These are phyloP conservation scores for Debaryomyces coudertii DNA, from an alignment of 1,139 yeast species.

Conservation along the genomic window DNA sequence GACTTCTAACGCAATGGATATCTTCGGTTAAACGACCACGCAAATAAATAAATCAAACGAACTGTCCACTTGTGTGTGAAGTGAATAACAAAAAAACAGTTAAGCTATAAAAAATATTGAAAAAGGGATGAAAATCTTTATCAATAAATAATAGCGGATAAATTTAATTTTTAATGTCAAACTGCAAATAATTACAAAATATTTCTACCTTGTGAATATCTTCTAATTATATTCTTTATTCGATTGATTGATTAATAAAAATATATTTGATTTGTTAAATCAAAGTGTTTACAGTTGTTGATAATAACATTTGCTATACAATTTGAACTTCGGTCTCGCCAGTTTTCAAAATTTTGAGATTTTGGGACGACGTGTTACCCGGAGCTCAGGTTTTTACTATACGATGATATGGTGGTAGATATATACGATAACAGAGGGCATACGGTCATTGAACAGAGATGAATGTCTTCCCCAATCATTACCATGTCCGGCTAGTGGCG, in stretches of 20 bases:
- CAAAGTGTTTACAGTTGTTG: constrained; percentile 3
- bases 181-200: constrained; percentile 7
- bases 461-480: constrained; percentile 50
- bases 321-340: constrained; percentile 11
- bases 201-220: constrained; percentile 3
- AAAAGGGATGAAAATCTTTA: constrained; percentile 10
- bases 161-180: constrained; percentile 6
- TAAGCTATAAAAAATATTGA: constrained; percentile 5
- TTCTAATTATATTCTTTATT: constrained; percentile 2
- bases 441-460: constrained; percentile 1
- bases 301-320: constrained; percentile 10
- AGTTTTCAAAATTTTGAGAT: constrained; percentile 7
- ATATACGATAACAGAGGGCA: neutral
- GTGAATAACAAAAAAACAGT: constrained; percentile 9
- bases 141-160: constrained; percentile 7
- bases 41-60: constrained; percentile 10
- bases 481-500: constrained; percentile 60
- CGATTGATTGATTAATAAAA: constrained; percentile 11
- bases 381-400: neutral
- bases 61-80: constrained; percentile 5
- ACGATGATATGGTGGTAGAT: neutral
- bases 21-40: constrained; percentile 5
- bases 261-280: constrained; percentile 5
- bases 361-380: constrained; percentile 10
- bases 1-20: constrained; percentile 2